Conservation (phyloP, 306 rosid genomes). For the Cajanus cajan region DNA sequence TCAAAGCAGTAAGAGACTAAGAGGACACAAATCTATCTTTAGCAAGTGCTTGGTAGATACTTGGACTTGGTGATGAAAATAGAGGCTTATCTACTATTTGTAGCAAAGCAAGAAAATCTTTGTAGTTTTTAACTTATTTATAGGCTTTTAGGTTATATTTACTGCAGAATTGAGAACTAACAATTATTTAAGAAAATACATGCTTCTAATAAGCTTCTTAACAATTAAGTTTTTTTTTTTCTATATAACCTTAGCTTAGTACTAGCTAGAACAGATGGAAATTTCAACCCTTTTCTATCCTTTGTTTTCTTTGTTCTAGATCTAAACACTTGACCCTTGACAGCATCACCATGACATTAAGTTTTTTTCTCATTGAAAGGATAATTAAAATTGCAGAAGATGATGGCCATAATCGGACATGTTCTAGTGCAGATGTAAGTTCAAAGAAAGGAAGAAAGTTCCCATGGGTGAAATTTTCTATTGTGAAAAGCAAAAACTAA, state of each 20-base stretch:
- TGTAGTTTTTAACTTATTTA: too few relatives aligned
- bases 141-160: not conserved
- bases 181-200: not conserved
- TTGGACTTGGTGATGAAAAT: not conserved
- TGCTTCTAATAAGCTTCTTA: not conserved
- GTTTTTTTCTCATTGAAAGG: slow-evolving; percentile 3
- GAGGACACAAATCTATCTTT: not conserved
- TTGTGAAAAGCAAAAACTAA: not conserved
- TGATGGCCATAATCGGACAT: not conserved
- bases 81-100: not conserved
- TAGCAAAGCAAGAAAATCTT: not conserved
- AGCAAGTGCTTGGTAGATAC: not conserved
- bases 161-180: not conserved
- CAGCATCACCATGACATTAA: not conserved
- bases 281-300: not conserved
- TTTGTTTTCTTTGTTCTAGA: not conserved
- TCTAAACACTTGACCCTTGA: not conserved
- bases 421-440: not conserved
- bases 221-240: not conserved
- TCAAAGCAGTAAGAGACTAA: not conserved
- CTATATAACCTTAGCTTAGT: not conserved
- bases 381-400: not conserved
- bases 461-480: not conserved
- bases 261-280: not conserved
- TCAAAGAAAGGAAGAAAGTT: not conserved